Evolutionary conservation across 225 moss, liverwort and hornwort genomes (phyloP).

Genomic region (Anthoceros angustus): DNA sequence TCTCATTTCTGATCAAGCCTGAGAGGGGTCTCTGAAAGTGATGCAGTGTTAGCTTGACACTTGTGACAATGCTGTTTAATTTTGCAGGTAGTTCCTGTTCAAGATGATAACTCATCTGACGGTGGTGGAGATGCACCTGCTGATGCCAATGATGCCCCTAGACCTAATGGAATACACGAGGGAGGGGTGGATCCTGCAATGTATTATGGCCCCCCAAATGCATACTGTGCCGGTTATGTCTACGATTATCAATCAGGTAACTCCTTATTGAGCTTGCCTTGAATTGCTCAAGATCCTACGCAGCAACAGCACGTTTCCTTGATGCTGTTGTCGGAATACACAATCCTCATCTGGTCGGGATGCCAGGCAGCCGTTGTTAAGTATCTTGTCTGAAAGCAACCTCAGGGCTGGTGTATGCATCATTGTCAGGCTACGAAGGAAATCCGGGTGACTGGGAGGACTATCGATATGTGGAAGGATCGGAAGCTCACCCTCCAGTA

Average conservation of each 20-base stretch:
- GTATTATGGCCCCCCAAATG: slow-evolving; percentile 55
- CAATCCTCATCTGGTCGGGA: no score
- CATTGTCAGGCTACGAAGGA: background rate
- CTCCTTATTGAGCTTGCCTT: background rate
- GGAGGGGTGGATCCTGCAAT: slow-evolving; percentile 53
- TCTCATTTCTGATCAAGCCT: background rate
- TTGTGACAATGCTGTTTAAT: background rate
- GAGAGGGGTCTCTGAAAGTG: background rate
- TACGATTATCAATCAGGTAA: slow-evolving; percentile 68
- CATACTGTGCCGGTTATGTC: slow-evolving; percentile 61
- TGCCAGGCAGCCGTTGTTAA: no score
- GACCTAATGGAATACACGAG: slow-evolving; percentile 60
- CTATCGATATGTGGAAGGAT: slow-evolving; percentile 65
- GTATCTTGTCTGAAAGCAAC: background rate
- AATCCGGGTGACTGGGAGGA: slow-evolving; percentile 88
- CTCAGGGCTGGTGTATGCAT: background rate
- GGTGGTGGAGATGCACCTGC: slow-evolving; percentile 83
- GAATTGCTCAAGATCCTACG: background rate
- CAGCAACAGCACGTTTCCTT: background rate
- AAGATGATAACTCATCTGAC: slow-evolving; percentile 76
- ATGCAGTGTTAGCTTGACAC: background rate
- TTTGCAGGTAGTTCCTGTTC: slow-evolving; percentile 55
- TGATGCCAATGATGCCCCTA: slow-evolving; percentile 74
- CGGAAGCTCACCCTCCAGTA: slow-evolving; percentile 74
- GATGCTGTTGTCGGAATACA: background rate